Evolutionary conservation across 768 basidiomycete genomes (phyloP), one percentile per base, ranked within the genome.

Genomic region (Leucocoprinus sp.): DNA sequence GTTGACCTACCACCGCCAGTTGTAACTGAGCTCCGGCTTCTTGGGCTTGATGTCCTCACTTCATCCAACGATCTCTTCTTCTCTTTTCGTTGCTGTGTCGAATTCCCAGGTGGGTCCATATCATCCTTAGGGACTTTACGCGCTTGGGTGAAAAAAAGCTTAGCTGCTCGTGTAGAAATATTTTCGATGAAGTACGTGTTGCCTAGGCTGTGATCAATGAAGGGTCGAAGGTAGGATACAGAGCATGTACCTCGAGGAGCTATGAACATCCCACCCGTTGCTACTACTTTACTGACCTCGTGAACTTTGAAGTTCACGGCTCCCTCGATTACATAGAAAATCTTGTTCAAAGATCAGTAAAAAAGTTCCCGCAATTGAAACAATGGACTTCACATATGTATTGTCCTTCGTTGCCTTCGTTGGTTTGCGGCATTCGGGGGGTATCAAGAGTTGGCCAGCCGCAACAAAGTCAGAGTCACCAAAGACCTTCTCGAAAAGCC

Each of bases 91-190:
- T 29, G 27, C 21, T 23, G 39, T 27, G 23, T 4, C 4, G 18
- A 17, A 21, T 39, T 48, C 7, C 38, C 39, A 12, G 37, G 29
- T 28, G 33, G 34, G 27, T 50, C 50, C 34, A 62, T 60, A 9
- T 57, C 59, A 3, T 41, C 37, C 37, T 48, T 56, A 55, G 60
- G 57, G 14, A 70, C 59, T 50, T 72, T 74, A 22, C 73, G 66
- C n/a, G 88, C 89, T 66, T 97, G 95, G 0, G 91, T 83, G 66
- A 97, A 98, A 68, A 95, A 96, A 6, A 98, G 64, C 55, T 75
- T 79, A 17, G 83, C 90, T 39, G 85, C 81, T 27, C 86, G 79
- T 38, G 83, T 74, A 15, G 73, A 75, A 17, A 96, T 82, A 64
- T 97, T 98, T 57, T 87, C 78, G 56, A 98, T 90, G 48, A 79